A percentile compares a stretch with the other conserved stretches of the same genome.
These are phyloP conservation scores for Centrapalus pauciflorus DNA, from an alignment of 129 eudicot species.

Conservation along the genomic window DNA sequence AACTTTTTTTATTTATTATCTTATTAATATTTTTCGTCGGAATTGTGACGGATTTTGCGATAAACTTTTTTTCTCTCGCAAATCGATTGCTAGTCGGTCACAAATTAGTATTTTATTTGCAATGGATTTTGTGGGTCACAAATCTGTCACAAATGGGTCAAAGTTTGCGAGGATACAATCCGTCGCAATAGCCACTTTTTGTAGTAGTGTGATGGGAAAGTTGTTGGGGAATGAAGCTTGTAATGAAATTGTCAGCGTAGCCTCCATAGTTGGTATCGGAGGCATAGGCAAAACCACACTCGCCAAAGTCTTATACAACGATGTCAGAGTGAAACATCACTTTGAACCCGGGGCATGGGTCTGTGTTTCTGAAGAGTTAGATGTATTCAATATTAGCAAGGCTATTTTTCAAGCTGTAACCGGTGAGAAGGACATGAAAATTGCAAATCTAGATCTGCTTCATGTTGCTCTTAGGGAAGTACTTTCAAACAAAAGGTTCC, in stretches of 20 bases:
- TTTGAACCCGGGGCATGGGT: conserved; percentile 52
- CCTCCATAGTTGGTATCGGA: conserved; percentile 56
- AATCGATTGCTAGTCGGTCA: too few relatives aligned
- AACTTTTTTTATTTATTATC: too few relatives aligned
- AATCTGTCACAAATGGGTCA: too few relatives aligned
- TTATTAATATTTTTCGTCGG: too few relatives aligned
- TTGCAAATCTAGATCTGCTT: conserved; percentile 29
- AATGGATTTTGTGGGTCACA: too few relatives aligned
- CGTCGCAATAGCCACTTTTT: too few relatives aligned
- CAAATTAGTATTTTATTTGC: too few relatives aligned
- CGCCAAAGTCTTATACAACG: conserved; percentile 36
- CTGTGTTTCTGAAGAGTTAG: conserved; percentile 48
- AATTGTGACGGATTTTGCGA: too few relatives aligned
- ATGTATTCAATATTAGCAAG: conserved; percentile 36
- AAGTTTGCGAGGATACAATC: too few relatives aligned
- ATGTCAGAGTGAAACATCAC: conserved; percentile 19
- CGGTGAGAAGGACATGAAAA: conserved; percentile 13
- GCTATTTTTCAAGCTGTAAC: conserved; percentile 43
- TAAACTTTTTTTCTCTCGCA: too few relatives aligned
- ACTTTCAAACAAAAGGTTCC: conserved; percentile 38
- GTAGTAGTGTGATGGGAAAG: conserved; percentile 33
- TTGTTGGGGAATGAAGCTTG: conserved; percentile 21
- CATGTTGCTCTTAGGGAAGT: conserved; percentile 20
- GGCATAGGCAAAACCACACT: conserved; percentile 79
- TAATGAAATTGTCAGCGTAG: conserved; percentile 12